Percentiles rank a stretch among this genome's conserved stretches.
Evolutionary conservation across 1,284 basidiomycete species (phyloP).

Genomic region (Ganoderma boninense): DNA sequence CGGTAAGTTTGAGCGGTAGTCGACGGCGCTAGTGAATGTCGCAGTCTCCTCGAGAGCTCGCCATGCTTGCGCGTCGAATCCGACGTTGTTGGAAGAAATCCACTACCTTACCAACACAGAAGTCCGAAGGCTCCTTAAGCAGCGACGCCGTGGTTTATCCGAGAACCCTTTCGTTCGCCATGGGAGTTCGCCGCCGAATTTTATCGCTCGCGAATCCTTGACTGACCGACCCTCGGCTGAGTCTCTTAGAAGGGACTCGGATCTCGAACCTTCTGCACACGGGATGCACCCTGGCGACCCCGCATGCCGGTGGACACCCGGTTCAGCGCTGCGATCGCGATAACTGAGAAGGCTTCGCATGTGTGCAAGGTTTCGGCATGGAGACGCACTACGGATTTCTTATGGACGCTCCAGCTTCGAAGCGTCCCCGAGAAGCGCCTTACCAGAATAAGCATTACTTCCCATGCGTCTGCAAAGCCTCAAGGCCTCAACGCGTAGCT

Average conservation of each 20-base stretch:
- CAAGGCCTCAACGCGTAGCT: not conserved
- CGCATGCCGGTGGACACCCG: not conserved
- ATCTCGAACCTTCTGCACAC: not conserved
- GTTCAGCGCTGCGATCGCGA: not conserved
- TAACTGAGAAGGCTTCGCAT: not conserved
- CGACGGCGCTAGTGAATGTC: not conserved
- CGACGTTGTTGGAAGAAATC: not conserved
- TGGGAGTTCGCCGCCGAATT: not conserved
- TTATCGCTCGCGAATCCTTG: not conserved
- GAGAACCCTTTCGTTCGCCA: not conserved
- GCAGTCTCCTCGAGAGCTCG: not conserved
- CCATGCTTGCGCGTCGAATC: not conserved
- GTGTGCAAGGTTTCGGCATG: not conserved
- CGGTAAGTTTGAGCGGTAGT: not conserved
- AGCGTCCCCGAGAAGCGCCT: not conserved
- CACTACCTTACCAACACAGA: not conserved
- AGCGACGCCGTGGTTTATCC: not conserved
- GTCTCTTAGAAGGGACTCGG: not conserved
- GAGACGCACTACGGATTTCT: not conserved
- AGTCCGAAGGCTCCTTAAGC: not conserved
- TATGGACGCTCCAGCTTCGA: not conserved
- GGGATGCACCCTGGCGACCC: not conserved
- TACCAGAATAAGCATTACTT: not conserved
- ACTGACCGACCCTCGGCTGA: not conserved
- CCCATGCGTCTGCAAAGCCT: not conserved